Percentiles rank a stretch among this genome's conserved stretches.
Evolutionary conservation across 345 rosid genomes (phyloP).

Genomic region (Gossypium ekmanianum): DNA sequence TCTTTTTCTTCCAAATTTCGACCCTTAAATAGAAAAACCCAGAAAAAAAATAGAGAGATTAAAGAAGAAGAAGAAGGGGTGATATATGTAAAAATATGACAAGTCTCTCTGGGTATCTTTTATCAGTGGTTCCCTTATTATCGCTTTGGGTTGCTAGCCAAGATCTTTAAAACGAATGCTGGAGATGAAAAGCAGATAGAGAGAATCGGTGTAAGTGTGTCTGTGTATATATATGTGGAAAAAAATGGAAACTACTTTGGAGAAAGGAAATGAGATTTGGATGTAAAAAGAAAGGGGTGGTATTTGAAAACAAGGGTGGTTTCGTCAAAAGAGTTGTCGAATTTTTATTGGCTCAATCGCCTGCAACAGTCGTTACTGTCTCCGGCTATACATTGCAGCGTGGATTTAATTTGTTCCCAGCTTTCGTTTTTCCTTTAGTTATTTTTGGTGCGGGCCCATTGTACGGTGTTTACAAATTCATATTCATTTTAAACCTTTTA

Average conservation of each 20-base stretch:
- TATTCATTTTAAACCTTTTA: no score
- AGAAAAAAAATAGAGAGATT: background rate
- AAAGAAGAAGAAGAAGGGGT: background rate
- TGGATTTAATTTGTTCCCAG: background rate
- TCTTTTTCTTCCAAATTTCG: background rate
- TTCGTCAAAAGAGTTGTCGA: constrained; percentile 13
- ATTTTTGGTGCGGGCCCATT: no score
- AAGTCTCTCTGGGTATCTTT: background rate
- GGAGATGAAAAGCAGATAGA: background rate
- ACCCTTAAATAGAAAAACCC: no score
- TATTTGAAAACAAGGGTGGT: background rate
- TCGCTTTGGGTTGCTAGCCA: background rate
- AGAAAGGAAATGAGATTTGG: background rate
- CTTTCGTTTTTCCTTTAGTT: no score
- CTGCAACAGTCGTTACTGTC: background rate
- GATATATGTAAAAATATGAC: no score
- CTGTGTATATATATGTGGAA: background rate
- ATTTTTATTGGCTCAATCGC: background rate
- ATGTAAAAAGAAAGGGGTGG: background rate
- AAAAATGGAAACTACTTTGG: background rate
- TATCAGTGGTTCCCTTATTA: background rate
- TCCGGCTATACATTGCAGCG: background rate
- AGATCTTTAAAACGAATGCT: background rate
- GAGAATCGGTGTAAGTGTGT: background rate
- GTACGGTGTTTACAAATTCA: no score